phyloP scores from a whole-genome alignment of 2,329 filamentous ascomycete species.

The Huntiella moniliformis region DNA sequence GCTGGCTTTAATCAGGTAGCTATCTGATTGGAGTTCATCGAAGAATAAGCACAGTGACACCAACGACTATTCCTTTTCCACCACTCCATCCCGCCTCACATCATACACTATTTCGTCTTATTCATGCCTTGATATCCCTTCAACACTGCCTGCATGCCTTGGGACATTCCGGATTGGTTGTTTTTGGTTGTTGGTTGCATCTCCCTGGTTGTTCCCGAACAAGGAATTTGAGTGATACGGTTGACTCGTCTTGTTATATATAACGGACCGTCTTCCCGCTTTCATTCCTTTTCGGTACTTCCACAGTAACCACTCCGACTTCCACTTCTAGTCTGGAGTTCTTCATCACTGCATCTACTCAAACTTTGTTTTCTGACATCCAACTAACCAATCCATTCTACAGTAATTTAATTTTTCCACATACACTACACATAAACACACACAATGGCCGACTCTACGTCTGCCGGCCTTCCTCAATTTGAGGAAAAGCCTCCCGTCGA shows the following conservation, averaged over 20 bases:
- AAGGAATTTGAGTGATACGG: too few relatives aligned
- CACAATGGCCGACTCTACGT: slow-evolving; percentile 36
- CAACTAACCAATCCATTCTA: background rate
- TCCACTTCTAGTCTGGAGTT: too few relatives aligned
- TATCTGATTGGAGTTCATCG: background rate
- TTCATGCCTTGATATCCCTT: background rate
- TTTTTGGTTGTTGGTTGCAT: background rate
- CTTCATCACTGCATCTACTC: too few relatives aligned
- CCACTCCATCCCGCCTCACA: background rate
- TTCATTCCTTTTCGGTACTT: too few relatives aligned
- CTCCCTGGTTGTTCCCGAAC: too few relatives aligned
- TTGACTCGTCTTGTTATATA: too few relatives aligned
- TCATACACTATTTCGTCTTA: background rate
- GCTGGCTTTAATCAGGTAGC: background rate
- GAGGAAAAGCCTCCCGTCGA: slow-evolving; percentile 34
- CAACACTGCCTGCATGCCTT: slow-evolving; percentile 9
- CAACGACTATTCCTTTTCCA: background rate
- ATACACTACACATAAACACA: slow-evolving; percentile 13
- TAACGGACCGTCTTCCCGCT: too few relatives aligned
- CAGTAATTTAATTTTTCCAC: slow-evolving; percentile 21
- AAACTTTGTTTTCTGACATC: too few relatives aligned
- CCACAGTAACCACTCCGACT: too few relatives aligned
- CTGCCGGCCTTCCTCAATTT: slow-evolving; percentile 38
- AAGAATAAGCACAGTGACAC: background rate
- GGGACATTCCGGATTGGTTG: background rate